Conservation (phyloP, 352 stramenopile species). For the Pythium oligandrum region DNA sequence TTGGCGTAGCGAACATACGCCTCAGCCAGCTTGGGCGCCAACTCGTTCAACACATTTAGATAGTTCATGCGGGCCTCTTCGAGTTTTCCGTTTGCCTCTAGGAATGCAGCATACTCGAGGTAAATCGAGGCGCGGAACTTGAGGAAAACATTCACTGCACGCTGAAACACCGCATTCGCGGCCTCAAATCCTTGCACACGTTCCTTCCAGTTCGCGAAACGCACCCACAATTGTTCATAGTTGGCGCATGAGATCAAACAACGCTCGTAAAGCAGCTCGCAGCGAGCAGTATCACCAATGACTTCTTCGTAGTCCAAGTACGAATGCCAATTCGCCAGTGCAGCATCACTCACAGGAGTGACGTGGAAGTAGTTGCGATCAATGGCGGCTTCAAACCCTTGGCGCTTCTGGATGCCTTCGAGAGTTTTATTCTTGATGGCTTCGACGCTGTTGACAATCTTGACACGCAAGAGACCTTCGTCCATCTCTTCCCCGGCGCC, state of each 20-base stretch:
- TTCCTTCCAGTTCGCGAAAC: conserved; percentile 63
- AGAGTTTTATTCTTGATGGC: conserved; percentile 64
- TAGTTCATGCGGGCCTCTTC: conserved; percentile 46
- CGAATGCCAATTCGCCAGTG: conserved; percentile 73
- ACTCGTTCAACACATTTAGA: conserved; percentile 43
- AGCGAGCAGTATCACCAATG: conserved; percentile 37
- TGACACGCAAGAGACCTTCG: conserved; percentile 72
- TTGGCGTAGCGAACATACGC: conserved; percentile 64
- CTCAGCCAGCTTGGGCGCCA: conserved; percentile 60
- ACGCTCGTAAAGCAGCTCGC: conserved; percentile 68
- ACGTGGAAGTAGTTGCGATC: conserved; percentile 83
- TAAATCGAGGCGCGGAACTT: conserved; percentile 73
- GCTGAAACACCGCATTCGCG: conserved; percentile 58
- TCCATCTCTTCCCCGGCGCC: conserved; percentile 62
- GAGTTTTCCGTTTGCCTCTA: conserved; percentile 55
- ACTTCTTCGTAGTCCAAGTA: conserved; percentile 81
- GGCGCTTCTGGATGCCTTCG: conserved; percentile 53
- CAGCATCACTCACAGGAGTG: conserved; percentile 54
- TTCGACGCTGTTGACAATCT: conserved; percentile 78
- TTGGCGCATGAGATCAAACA: conserved; percentile 81
- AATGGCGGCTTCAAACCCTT: conserved; percentile 71
- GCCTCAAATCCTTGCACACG: conserved; percentile 47
- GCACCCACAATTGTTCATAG: conserved; percentile 79
- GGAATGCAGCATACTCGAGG: conserved; percentile 67
- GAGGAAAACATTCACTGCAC: conserved; percentile 58